These are phyloP conservation scores for Termitomyces sp. DNA, from an alignment of 768 basidiomycete species.

Conservation along the genomic window DNA sequence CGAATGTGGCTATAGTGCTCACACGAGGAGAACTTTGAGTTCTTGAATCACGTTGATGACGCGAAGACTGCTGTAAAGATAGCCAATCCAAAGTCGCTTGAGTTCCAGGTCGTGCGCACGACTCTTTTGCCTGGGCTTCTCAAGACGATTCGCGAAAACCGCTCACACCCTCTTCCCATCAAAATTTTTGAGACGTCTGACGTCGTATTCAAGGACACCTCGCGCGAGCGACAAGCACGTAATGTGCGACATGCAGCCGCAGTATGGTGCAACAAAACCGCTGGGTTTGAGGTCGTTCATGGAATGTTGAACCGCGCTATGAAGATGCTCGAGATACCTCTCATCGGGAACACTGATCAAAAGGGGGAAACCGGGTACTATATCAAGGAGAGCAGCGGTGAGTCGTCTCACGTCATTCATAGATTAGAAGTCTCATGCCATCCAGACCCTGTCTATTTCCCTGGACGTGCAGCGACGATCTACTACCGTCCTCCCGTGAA, in stretches of 20 bases:
- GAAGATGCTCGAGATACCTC: conserved; percentile 92
- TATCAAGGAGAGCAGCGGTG: conserved; percentile 82
- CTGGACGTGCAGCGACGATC: conserved; percentile 90
- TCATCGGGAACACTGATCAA: conserved; percentile 56
- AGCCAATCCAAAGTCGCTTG: conserved; percentile 95
- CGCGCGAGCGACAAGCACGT: conserved; percentile 76
- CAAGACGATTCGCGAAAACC: conserved; percentile 96
- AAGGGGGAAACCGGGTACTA: conserved; percentile 81
- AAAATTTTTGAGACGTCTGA: conserved; percentile 94
- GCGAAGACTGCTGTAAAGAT: conserved; percentile 82
- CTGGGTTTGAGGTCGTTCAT: conserved; percentile 95
- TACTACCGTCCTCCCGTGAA: conserved; percentile 66
- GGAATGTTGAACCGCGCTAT: conserved; percentile 93
- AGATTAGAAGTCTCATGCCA: neutral
- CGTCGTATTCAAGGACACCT: conserved; percentile 83
- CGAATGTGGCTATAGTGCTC: conserved; percentile 65
- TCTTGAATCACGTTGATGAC: conserved; percentile 85
- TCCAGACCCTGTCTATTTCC: conserved; percentile 90
- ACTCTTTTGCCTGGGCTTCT: conserved; percentile 93
- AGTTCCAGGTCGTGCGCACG: conserved; percentile 97
- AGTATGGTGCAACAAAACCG: conserved; percentile 95
- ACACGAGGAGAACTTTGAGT: conserved; percentile 96
- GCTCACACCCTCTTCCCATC: conserved; percentile 88
- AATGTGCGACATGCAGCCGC: conserved; percentile 89
- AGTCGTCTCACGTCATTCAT: conserved; percentile 22